These are phyloP conservation scores for Xylaria hypoxylon DNA, from an alignment of 2,329 filamentous ascomycete genomes.

Conservation along the genomic window DNA sequence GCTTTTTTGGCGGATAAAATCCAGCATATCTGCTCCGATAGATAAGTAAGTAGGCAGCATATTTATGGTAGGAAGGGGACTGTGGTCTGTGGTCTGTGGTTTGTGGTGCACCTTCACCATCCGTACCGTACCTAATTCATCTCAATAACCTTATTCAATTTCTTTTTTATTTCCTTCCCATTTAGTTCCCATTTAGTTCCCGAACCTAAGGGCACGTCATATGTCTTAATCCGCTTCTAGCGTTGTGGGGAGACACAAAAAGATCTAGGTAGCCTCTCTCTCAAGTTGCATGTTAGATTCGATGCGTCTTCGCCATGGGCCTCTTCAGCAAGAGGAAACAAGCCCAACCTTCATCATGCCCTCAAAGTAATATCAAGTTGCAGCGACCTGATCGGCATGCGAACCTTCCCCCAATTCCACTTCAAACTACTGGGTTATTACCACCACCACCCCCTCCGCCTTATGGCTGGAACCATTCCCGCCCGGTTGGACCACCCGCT, in stretches of 20 bases:
- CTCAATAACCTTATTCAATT: no score
- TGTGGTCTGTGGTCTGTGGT: no score
- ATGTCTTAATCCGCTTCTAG: not conserved
- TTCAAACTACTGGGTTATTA: conserved; percentile 34
- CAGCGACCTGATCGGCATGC: conserved; percentile 10
- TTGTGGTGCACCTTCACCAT: conserved; percentile 9
- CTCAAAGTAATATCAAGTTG: conserved; percentile 16
- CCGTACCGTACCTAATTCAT: no score
- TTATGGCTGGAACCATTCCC: conserved; percentile 38
- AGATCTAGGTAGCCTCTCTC: not conserved
- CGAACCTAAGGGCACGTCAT: not conserved
- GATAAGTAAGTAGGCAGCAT: not conserved
- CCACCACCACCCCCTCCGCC: conserved; percentile 39
- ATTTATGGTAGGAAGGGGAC: not conserved
- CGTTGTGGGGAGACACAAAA: not conserved
- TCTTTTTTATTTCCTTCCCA: no score
- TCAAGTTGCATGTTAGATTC: conserved; percentile 7
- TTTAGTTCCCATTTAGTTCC: no score
- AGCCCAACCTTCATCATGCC: conserved; percentile 10
- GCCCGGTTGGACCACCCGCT: conserved; percentile 41
- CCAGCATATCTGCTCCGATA: no score
- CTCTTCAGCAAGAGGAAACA: conserved; percentile 40
- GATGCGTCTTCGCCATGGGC: conserved; percentile 33
- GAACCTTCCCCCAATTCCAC: conserved; percentile 17
- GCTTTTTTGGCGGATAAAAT: not conserved